phyloP scores from a whole-genome alignment of 306 rosid species.

The Lathyrus oleraceus region DNA sequence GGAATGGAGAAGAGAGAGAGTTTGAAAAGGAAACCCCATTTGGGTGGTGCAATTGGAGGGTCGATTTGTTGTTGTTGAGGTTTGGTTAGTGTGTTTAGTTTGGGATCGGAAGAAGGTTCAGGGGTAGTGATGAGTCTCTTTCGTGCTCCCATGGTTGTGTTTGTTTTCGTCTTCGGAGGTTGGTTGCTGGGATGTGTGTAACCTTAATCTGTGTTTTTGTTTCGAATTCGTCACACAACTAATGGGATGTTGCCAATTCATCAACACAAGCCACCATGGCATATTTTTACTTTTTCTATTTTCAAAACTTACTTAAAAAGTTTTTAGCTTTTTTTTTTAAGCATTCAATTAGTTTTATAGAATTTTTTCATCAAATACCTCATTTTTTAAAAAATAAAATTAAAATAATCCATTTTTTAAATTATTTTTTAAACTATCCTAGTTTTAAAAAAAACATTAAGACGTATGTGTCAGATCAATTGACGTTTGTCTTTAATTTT shows the following conservation, averaged over 20 bases:
- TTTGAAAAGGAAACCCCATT: constrained; percentile 61
- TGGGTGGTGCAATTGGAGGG: constrained; percentile 70
- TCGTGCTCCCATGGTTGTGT: constrained; percentile 67
- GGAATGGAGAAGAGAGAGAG: constrained; percentile 61
- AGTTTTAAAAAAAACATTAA: too few relatives aligned
- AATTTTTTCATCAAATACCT: too few relatives aligned
- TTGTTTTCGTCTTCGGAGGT: neutral
- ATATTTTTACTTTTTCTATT: too few relatives aligned
- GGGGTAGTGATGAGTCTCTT: constrained; percentile 52
- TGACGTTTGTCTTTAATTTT: too few relatives aligned
- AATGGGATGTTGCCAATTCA: neutral
- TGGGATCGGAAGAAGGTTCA: constrained; percentile 30
- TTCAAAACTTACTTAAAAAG: too few relatives aligned
- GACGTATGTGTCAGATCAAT: too few relatives aligned
- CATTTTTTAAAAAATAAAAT: too few relatives aligned
- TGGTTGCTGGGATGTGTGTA: neutral
- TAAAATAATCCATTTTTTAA: too few relatives aligned
- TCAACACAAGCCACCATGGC: neutral
- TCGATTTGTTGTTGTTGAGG: constrained; percentile 40
- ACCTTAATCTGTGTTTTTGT: neutral
- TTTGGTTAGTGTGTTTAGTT: constrained; percentile 35
- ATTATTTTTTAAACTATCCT: too few relatives aligned
- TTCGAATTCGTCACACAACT: neutral
- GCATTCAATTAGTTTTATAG: too few relatives aligned
- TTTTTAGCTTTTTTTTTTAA: too few relatives aligned